Conservation (phyloP, 768 basidiomycete genomes). For the Hemileccinum rubropunctum region DNA sequence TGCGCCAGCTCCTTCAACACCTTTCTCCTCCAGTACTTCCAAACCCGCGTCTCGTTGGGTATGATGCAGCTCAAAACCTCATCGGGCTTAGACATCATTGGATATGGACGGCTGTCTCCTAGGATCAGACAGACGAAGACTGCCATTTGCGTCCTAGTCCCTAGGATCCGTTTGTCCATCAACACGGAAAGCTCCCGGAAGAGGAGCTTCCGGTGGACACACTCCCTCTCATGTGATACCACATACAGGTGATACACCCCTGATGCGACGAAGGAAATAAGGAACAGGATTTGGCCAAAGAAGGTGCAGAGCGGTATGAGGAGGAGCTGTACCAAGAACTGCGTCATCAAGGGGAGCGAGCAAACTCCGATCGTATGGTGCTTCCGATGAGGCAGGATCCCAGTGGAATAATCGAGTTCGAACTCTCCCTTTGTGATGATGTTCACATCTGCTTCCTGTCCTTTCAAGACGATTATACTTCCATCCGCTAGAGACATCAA, state of each 20-base stretch:
- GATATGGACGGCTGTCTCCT: slow-evolving; percentile 3
- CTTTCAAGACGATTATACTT: slow-evolving; percentile 26
- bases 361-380: slow-evolving; percentile 17
- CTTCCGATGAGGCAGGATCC: slow-evolving; percentile 2
- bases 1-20: slow-evolving; percentile 16
- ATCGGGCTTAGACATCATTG: slow-evolving; percentile 1
- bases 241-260: slow-evolving; percentile 33
- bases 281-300: slow-evolving; percentile 33
- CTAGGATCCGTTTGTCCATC: slow-evolving; percentile 13
- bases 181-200: slow-evolving; percentile 1
- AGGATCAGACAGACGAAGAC: slow-evolving; percentile 26
- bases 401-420: slow-evolving; percentile 21
- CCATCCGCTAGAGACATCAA: slow-evolving; percentile 20
- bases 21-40: slow-evolving; percentile 27
- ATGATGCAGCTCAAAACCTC: slow-evolving; percentile 15
- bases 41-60: slow-evolving; percentile 29
- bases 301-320: slow-evolving; percentile 28
- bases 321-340: slow-evolving; percentile 32
- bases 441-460: slow-evolving; percentile 27
- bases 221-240: slow-evolving; percentile 30
- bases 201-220: slow-evolving; percentile 20
- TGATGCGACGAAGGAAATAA: slow-evolving; percentile 28
- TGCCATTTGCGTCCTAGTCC: slow-evolving; percentile 30
- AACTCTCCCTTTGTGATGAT: slow-evolving; percentile 33
- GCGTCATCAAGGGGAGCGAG: slow-evolving; percentile 26